These are phyloP conservation scores for Herpetospermum pedunculosum DNA, from an alignment of 306 rosid species.

Conservation along the genomic window DNA sequence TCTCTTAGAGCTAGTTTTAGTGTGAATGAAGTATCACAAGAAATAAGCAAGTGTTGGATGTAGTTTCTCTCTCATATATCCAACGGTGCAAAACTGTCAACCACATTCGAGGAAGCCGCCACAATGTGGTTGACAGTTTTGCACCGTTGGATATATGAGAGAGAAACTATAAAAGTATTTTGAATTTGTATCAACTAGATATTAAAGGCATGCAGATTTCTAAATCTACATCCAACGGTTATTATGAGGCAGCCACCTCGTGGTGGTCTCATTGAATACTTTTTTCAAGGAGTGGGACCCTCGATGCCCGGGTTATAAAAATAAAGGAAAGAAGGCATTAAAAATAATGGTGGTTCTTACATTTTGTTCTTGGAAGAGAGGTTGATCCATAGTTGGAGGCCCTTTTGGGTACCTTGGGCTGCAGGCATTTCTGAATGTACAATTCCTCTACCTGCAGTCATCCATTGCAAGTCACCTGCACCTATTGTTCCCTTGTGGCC, in stretches of 20 bases:
- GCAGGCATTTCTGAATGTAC: slow-evolving; percentile 97
- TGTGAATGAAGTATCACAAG: not conserved
- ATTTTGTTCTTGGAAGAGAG: slow-evolving; percentile 80
- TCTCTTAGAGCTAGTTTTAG: not conserved
- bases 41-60: not conserved
- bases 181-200: no score
- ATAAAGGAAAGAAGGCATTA: not conserved
- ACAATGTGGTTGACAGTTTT: no score
- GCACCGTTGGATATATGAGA: no score
- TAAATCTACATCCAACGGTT: no score
- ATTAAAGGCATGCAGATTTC: no score
- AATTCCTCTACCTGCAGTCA: slow-evolving; percentile 97
- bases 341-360: slow-evolving; percentile 18
- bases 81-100: no score
- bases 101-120: no score
- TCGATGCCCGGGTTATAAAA: not conserved
- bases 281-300: no score
- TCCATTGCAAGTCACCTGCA: slow-evolving; percentile 93
- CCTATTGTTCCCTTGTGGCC: slow-evolving; percentile 87
- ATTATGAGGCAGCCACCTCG: no score
- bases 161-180: no score
- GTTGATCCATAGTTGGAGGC: slow-evolving; percentile 86
- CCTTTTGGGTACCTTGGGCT: slow-evolving; percentile 75
- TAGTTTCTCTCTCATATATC: no score
- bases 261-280: no score